phyloP scores from a whole-genome alignment of 1,284 basidiomycete species.

The Trametes sp. region DNA sequence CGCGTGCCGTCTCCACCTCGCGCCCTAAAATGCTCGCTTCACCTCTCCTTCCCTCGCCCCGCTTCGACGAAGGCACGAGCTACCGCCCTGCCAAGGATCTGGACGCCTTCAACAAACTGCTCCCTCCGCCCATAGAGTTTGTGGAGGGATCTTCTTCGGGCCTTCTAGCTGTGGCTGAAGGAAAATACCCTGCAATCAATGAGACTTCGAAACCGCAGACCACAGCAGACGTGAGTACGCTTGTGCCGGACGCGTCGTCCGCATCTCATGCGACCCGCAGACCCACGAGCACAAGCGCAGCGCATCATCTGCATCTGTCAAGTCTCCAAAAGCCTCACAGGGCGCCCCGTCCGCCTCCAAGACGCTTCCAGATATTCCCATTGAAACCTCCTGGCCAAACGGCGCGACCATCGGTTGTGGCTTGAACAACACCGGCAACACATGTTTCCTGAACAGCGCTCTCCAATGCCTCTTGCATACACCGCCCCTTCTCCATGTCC shows the following conservation, averaged over 20 bases:
- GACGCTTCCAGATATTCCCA: conserved; percentile 54
- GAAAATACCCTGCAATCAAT: conserved; percentile 83
- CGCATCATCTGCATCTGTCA: conserved; percentile 14
- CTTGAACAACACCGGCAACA: conserved; percentile 93
- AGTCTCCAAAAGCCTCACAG: conserved; percentile 25
- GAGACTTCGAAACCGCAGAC: conserved; percentile 52
- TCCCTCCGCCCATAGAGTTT: conserved; percentile 80
- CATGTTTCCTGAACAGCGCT: conserved; percentile 96
- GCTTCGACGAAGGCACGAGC: conserved; percentile 57
- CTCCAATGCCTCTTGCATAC: conserved; percentile 96
- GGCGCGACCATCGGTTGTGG: conserved; percentile 63
- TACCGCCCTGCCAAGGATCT: conserved; percentile 73
- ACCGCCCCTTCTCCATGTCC: conserved; percentile 82
- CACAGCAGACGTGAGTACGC: conserved; percentile 32
- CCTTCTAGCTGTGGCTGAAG: conserved; percentile 68
- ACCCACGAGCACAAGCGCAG: conserved; percentile 19
- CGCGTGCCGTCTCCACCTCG: neutral
- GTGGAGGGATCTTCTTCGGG: conserved; percentile 82
- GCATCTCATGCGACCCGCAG: conserved; percentile 7
- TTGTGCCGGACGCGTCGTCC: neutral
- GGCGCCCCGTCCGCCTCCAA: conserved; percentile 22
- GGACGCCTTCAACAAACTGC: conserved; percentile 75
- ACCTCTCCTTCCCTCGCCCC: conserved; percentile 58
- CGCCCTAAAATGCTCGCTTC: conserved; percentile 61
- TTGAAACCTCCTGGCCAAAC: conserved; percentile 67